Conservation (phyloP, 345 rosid genomes). For the Erodium maritimum region DNA sequence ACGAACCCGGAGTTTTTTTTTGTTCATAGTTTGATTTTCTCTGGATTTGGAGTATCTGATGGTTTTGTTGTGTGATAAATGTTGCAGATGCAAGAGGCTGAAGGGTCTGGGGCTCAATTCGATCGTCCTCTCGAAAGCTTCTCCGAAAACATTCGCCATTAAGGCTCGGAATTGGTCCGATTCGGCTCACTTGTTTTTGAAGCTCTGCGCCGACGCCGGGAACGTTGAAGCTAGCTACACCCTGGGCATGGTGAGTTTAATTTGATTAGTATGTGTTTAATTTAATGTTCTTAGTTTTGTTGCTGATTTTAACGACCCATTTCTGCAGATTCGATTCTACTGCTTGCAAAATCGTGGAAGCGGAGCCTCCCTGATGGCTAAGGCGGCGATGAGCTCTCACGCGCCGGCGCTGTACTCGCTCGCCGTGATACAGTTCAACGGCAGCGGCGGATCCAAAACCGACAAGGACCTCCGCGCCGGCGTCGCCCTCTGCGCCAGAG, state of each 20-base stretch:
- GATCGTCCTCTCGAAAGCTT: constrained; percentile 14
- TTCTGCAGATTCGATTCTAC: constrained; percentile 22
- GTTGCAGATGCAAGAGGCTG: constrained; percentile 23
- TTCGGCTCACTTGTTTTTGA: constrained; percentile 19
- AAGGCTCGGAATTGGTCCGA: constrained; percentile 18
- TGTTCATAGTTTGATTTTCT: too few species aligned
- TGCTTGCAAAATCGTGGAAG: constrained; percentile 18
- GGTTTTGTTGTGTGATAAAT: neutral
- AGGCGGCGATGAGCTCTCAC: constrained; percentile 23
- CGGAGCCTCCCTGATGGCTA: constrained; percentile 28
- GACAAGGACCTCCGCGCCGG: constrained; percentile 29
- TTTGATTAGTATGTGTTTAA: neutral
- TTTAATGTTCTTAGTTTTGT: neutral
- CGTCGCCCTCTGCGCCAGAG: constrained; percentile 25
- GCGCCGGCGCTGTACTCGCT: constrained; percentile 25
- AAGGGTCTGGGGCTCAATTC: constrained; percentile 10
- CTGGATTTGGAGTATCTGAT: neutral
- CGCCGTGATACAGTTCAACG: constrained; percentile 29
- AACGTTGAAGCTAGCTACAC: constrained; percentile 22
- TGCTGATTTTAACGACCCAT: neutral
- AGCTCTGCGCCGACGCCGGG: constrained; percentile 19
- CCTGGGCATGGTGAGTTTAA: constrained; percentile 19
- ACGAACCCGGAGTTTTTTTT: neutral
- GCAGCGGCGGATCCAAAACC: constrained; percentile 24
- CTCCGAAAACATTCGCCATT: constrained; percentile 10